phyloP scores from a whole-genome alignment of 108 stramenopile genomes.

The Nitzschia palea region DNA sequence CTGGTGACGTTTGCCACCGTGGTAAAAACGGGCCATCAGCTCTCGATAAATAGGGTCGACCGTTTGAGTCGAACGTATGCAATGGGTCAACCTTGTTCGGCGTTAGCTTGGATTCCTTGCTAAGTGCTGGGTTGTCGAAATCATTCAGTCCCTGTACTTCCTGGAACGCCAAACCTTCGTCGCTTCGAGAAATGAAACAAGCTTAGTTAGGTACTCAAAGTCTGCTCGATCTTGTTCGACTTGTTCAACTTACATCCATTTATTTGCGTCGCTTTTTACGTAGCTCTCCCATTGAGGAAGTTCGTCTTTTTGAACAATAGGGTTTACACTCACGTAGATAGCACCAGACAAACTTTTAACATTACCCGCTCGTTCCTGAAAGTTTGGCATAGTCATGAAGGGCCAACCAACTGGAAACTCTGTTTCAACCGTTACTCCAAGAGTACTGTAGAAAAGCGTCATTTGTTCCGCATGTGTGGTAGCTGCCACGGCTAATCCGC shows the following conservation, averaged over 20 bases:
- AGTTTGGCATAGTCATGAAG: conserved; percentile 12
- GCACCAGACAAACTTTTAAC: conserved; percentile 2
- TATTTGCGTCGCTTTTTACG: conserved; percentile 2
- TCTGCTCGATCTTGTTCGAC: background rate
- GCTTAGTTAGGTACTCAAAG: background rate
- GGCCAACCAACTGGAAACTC: conserved; percentile 5
- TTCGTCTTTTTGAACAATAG: background rate
- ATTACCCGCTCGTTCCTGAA: conserved; percentile 15
- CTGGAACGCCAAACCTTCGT: conserved; percentile 8
- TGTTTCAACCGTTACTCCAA: background rate
- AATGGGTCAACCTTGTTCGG: conserved; percentile 6
- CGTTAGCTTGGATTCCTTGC: background rate
- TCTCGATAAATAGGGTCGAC: background rate
- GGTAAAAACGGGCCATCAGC: conserved; percentile 9
- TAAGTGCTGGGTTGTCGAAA: background rate
- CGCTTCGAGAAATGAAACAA: background rate
- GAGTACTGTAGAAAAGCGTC: background rate
- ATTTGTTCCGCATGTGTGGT: background rate
- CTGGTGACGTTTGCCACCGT: conserved; percentile 13
- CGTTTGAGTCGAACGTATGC: background rate
- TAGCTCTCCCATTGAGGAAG: conserved; percentile 9
- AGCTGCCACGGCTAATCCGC: conserved; percentile 2
- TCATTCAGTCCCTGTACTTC: conserved; percentile 3
- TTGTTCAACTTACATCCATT: conserved; percentile 17
- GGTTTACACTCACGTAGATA: conserved; percentile 4